phyloP scores from a whole-genome alignment of 805 yeast genomes.

The Cyberlindnera maritima region DNA sequence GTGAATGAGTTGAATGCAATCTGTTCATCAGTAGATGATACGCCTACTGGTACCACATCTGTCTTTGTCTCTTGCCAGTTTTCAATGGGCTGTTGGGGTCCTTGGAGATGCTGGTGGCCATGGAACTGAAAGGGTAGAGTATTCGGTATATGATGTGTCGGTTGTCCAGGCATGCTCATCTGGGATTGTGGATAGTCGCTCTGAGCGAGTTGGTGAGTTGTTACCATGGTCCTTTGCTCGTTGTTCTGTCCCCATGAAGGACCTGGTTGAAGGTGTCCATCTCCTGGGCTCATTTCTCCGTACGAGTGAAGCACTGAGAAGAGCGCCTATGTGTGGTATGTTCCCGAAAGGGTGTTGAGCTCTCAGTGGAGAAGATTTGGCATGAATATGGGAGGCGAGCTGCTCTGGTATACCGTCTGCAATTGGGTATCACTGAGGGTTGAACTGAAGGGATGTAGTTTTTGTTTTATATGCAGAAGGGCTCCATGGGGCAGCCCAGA shows the following conservation, averaged over 20 bases:
- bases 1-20: neutral
- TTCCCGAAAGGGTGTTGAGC: neutral
- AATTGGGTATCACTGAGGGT: neutral
- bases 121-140: neutral
- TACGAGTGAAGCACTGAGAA: neutral
- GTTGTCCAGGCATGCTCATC: neutral
- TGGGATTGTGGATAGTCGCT: neutral
- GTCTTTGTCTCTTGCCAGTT: neutral
- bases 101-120: neutral
- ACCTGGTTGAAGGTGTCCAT: neutral
- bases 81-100: neutral
- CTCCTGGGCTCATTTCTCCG: neutral
- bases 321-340: neutral
- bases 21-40: neutral
- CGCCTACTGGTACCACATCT: neutral
- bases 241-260: neutral
- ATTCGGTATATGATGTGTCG: neutral
- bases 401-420: neutral
- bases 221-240: neutral
- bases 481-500: slow-evolving; percentile 6
- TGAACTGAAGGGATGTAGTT: slow-evolving; percentile 3
- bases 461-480: slow-evolving; percentile 5
- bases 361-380: neutral
- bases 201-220: neutral
- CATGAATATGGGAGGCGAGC: neutral